These are phyloP conservation scores for Pseudopediastrum boryanum DNA, from an alignment of 139 green algal species.

Conservation along the genomic window DNA sequence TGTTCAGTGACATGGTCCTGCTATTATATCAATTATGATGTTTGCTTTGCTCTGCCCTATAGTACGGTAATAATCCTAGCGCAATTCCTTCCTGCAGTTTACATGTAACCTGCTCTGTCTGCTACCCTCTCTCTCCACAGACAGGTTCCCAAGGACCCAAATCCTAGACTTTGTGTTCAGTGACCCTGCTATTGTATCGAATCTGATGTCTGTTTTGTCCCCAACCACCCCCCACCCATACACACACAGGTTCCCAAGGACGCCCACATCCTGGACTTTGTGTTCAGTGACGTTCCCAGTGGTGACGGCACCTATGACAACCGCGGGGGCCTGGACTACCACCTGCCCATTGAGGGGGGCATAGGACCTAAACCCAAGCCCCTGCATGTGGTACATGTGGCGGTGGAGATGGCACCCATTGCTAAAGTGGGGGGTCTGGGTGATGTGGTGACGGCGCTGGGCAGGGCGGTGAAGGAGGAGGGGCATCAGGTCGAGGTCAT, in stretches of 20 bases:
- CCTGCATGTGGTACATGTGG: constrained; percentile 91
- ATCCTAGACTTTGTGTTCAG: too few species aligned
- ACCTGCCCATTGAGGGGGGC: constrained; percentile 80
- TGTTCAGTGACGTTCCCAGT: constrained; percentile 83
- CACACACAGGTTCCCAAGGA: constrained; percentile 88
- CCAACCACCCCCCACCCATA: too few species aligned
- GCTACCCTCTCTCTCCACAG: too few species aligned
- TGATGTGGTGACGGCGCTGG: constrained; percentile 93
- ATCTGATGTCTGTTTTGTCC: too few species aligned
- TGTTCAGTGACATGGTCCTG: constrained; percentile 90
- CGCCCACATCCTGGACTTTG: constrained; percentile 91
- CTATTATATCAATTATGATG: too few species aligned
- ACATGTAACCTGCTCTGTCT: too few species aligned
- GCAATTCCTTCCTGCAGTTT: too few species aligned
- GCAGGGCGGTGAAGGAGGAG: constrained; percentile 86
- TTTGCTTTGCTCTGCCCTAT: too few species aligned
- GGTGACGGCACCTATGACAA: constrained; percentile 89
- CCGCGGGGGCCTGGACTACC: constrained; percentile 93
- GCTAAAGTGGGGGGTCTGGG: constrained; percentile 96
- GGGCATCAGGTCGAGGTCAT: constrained; percentile 85
- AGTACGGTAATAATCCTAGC: too few species aligned
- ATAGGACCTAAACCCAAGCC: constrained; percentile 13
- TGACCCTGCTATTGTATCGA: too few species aligned
- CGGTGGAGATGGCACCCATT: constrained; percentile 98
- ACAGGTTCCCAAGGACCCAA: too few species aligned